phyloP scores from a whole-genome alignment of 169 alveolate species.

The Cryptosporidium bovis region DNA sequence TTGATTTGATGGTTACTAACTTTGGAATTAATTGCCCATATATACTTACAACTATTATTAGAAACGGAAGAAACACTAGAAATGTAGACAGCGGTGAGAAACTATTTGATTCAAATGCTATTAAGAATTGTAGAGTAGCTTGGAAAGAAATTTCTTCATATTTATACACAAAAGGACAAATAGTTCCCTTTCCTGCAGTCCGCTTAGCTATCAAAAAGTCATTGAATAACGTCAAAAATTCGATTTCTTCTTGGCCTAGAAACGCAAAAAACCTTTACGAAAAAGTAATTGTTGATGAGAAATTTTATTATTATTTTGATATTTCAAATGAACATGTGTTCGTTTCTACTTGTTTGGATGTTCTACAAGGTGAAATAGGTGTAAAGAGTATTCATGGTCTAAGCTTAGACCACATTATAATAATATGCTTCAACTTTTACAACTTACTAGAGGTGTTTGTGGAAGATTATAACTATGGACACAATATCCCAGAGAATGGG shows the following conservation, averaged over 20 bases:
- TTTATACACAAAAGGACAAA: conserved; percentile 54
- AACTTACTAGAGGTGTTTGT: conserved; percentile 19
- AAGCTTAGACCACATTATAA: conserved; percentile 51
- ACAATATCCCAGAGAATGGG: background rate
- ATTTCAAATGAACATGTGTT: conserved; percentile 40
- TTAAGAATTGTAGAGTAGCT: conserved; percentile 57
- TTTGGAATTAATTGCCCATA: conserved; percentile 71
- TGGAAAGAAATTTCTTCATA: conserved; percentile 72
- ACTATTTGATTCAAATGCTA: conserved; percentile 11
- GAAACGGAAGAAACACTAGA: background rate
- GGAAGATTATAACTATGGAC: conserved; percentile 41
- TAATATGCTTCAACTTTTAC: conserved; percentile 48
- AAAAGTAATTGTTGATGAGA: background rate
- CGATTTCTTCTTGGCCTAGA: conserved; percentile 59
- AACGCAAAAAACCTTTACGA: conserved; percentile 20
- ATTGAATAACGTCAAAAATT: background rate
- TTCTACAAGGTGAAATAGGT: conserved; percentile 26
- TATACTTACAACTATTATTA: conserved; percentile 7
- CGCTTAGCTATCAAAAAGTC: conserved; percentile 55
- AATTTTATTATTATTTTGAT: conserved; percentile 24
- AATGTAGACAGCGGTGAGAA: background rate
- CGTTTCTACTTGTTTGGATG: conserved; percentile 61
- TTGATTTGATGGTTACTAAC: conserved; percentile 22
- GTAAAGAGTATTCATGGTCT: conserved; percentile 19
- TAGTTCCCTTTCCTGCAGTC: conserved; percentile 53